Evolutionary conservation across 805 yeast species (phyloP).

Genomic region (Sugiyamaella boreocaroliniensis): DNA sequence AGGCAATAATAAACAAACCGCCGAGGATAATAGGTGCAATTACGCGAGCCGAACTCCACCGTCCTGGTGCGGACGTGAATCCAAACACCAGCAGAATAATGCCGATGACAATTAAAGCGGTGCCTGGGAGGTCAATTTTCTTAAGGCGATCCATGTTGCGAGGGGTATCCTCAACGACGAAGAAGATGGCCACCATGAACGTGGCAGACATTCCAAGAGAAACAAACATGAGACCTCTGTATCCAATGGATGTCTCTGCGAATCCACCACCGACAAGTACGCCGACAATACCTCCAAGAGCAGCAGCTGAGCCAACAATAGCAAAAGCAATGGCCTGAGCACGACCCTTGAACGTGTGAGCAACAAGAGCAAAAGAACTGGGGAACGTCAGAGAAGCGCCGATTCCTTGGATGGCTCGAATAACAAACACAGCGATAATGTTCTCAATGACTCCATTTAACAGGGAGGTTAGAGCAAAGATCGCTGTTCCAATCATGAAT

Average conservation of each 20-base stretch:
- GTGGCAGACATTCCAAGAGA: slow-evolving; percentile 31
- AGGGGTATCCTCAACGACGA: slow-evolving; percentile 29
- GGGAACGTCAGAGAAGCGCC: slow-evolving; percentile 40
- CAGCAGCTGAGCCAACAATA: slow-evolving; percentile 24
- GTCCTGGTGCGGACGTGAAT: slow-evolving; percentile 40
- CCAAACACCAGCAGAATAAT: slow-evolving; percentile 38
- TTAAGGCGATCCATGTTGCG: slow-evolving; percentile 19
- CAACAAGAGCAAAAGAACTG: slow-evolving; percentile 32
- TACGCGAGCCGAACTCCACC: slow-evolving; percentile 37
- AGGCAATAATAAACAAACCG: slow-evolving; percentile 25
- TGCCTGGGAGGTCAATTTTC: slow-evolving; percentile 36
- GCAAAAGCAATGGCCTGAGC: slow-evolving; percentile 27
- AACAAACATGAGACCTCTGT: slow-evolving; percentile 36
- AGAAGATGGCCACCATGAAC: slow-evolving; percentile 22
- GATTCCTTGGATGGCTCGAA: slow-evolving; percentile 42
- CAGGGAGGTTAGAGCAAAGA: slow-evolving; percentile 27
- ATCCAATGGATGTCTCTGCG: slow-evolving; percentile 33
- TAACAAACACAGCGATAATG: slow-evolving; percentile 35
- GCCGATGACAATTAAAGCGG: slow-evolving; percentile 32
- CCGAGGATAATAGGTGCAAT: slow-evolving; percentile 40
- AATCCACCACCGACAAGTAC: slow-evolving; percentile 42
- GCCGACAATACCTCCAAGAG: slow-evolving; percentile 36
- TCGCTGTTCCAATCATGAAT: slow-evolving; percentile 25
- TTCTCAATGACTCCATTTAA: slow-evolving; percentile 34
- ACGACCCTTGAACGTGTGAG: slow-evolving; percentile 27